phyloP scores from a whole-genome alignment of 352 stramenopile species.

The Phytophthora citrophthora region DNA sequence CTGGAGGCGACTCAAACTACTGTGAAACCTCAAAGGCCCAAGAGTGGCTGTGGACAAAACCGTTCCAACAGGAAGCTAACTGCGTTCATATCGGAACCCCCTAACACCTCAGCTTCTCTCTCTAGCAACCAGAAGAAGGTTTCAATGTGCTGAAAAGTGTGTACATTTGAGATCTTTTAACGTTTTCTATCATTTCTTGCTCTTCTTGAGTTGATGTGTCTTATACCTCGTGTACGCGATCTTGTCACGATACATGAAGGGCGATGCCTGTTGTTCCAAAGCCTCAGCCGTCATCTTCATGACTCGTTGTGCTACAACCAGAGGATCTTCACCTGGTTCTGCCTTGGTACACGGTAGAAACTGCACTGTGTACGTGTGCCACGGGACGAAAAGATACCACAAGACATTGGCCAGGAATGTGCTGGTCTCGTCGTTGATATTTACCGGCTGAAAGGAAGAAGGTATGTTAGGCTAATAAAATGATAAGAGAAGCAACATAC shows the following conservation, averaged over 20 bases:
- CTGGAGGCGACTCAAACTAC: background rate
- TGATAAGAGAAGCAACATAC: background rate
- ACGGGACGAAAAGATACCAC: constrained; percentile 77
- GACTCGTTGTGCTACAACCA: constrained; percentile 64
- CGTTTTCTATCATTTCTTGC: constrained; percentile 38
- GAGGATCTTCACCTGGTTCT: constrained; percentile 46
- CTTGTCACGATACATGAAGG: constrained; percentile 80
- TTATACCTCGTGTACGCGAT: constrained; percentile 70
- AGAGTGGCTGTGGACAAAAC: constrained; percentile 36
- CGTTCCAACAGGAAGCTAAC: constrained; percentile 17
- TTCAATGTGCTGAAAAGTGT: too few relatives aligned
- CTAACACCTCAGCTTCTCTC: background rate
- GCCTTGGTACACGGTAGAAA: constrained; percentile 50
- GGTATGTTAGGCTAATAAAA: constrained; percentile 1
- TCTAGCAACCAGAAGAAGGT: background rate
- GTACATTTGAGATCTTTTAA: too few relatives aligned
- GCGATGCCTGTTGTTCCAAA: constrained; percentile 60
- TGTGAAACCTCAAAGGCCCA: constrained; percentile 19
- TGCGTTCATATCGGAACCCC: background rate
- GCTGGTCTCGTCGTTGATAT: constrained; percentile 83
- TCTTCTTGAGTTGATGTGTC: constrained; percentile 57
- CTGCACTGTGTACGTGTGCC: constrained; percentile 72
- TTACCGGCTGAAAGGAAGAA: constrained; percentile 50
- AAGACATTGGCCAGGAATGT: constrained; percentile 77
- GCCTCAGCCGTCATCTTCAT: constrained; percentile 61